Base-by-base conservation (phyloP, 352 stramenopile species). In the Phytophthora hybrid region DNA sequence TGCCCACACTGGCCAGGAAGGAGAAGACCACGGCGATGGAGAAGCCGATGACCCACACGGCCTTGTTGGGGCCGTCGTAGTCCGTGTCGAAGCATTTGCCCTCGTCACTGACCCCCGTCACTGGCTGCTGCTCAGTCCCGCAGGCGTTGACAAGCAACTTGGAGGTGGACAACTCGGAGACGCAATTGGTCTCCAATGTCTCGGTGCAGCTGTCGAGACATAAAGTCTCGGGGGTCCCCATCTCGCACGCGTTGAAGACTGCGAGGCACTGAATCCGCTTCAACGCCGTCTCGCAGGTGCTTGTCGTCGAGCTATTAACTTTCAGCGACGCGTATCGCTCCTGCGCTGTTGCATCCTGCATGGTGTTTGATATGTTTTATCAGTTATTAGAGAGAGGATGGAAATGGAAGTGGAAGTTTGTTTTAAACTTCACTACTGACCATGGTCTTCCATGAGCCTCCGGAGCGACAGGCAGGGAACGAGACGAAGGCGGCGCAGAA, bases 11-110 rank as follows among this genome's bases (percentile, higher is more conserved):
- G 3, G 85, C 86, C 19, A 96, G 74, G 59, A 96, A 94, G 2
- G 87, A 94, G 66, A 96, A 96, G 18, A 94, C 83, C 18, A 96
- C 83, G 4, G 89, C 86, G 66, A 96, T 96, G 2, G 74, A 71
- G 46, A 96, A 96, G 2, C 89, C 89, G 11, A 89, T 84, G n/a
- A 96, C 64, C 89, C 89, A 96, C 23, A 84, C 74, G n/a, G 78
- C 82, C 58, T 79, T 83, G 62, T 88, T 78, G 0, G 88, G 85
- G 9, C 87, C 89, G n/a, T 78, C 66, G 62, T 96, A 94, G 39
- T 84, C 73, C 5, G 73, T 79, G 13, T 84, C 66, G 59, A 96
- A 93, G 77, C 89, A 96, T 71, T 94, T 92, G 51, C 73, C 81
- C 6, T 81, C 77, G 59, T 85, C 78, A n/a, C 70, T 80, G 4